Evolutionary conservation across 2,329 filamentous ascomycete species (phyloP), one percentile per base, ranked within the genome.

Genomic region (Hymenotorrendiella dingleyae): DNA sequence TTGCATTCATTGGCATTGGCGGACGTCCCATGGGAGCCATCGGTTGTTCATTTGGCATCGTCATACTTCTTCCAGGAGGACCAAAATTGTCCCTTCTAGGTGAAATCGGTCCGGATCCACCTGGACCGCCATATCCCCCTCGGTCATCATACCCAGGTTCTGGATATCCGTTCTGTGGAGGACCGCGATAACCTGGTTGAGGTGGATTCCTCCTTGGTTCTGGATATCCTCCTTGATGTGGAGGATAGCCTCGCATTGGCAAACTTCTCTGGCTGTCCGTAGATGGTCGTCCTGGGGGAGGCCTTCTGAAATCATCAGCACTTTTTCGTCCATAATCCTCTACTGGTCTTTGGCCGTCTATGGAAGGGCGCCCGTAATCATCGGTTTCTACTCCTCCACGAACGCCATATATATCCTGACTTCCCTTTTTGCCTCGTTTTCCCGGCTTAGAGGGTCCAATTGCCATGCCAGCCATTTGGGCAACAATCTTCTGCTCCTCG

Each of bases 61-160:
- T 82, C 70, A 73, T 76, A 44, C 77, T 82, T 52, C 78, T 68
- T n/a, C 64, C 57, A 7, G 73, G 74, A 2, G 73, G 70, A 0
- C 67, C 73, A 50, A 73, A 78, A 5, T 67, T 65, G 28, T 68
- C 63, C 46, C 58, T 63, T 27, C 63, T 35, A 16, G 53, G 52
- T 16, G 54, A 51, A 17, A 40, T 26, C 26, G 45, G 30, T 24
- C 43, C 48, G 42, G 37, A 42, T 28, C 42, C 46, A 40, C 35
- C 42, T 27, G n/a, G n/a, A n/a, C n/a, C n/a, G n/a, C 43, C 52
- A 47, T 55, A 55, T 33, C 40, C 51, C 29, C 51, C 46, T 46
- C 48, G 36, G 45, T 58, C 52, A 34, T 53, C 46, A 46, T 54
- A 56, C 4, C 54, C 55, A 44, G 50, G 45, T 22, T 58, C 52